A percentile compares a stretch with the other conserved stretches of the same genome.
Evolutionary conservation across 305 asterid species (phyloP).

Genomic region (Fraxinus platypoda): DNA sequence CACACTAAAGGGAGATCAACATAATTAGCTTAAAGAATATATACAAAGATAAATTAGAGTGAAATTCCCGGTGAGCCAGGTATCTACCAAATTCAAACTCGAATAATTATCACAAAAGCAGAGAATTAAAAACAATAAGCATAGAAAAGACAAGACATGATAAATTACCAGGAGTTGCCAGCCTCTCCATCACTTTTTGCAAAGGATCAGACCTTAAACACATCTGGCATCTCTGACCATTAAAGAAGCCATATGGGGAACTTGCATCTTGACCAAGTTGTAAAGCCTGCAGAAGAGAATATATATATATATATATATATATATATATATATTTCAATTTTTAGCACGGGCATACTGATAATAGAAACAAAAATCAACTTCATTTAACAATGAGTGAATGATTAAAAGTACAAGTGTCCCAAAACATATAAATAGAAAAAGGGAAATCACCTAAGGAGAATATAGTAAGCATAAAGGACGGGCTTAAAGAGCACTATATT

Average conservation of each 20-base stretch:
- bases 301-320: background rate
- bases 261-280: constrained; percentile 64
- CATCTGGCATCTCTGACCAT: constrained; percentile 69
- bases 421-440: background rate
- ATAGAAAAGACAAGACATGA: background rate
- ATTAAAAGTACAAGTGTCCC: background rate
- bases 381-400: background rate
- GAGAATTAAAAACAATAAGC: background rate
- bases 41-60: background rate
- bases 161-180: constrained; percentile 54
- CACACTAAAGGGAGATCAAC: background rate
- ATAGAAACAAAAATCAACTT: background rate
- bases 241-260: constrained; percentile 45
- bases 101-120: background rate
- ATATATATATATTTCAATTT: background rate
- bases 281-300: constrained; percentile 40
- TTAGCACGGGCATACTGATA: background rate
- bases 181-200: constrained; percentile 70
- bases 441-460: background rate
- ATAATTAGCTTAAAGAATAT: background rate
- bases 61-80: background rate
- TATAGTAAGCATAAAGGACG: background rate
- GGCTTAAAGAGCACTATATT: background rate
- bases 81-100: background rate
- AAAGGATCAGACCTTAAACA: constrained; percentile 65